phyloP scores from a whole-genome alignment of 768 basidiomycete species.

The Termitomyces sp. region DNA sequence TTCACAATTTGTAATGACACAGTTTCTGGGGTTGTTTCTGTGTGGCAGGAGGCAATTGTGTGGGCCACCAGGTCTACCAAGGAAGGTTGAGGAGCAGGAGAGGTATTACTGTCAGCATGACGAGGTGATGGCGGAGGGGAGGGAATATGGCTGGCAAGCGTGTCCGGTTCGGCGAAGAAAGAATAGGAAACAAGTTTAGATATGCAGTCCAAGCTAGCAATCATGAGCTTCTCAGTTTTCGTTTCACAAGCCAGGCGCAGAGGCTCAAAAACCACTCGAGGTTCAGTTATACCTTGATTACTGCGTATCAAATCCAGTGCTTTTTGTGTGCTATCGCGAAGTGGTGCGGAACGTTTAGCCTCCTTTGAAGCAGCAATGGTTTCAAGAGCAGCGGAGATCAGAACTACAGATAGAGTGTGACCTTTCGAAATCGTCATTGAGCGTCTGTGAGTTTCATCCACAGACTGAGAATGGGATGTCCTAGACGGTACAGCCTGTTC shows the following conservation, averaged over 20 bases:
- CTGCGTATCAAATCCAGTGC: slow-evolving; percentile 81
- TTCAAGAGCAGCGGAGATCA: slow-evolving; percentile 83
- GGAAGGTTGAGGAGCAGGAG: slow-evolving; percentile 57
- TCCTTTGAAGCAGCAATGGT: slow-evolving; percentile 85
- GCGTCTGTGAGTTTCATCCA: slow-evolving; percentile 37
- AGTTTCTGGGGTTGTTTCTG: slow-evolving; percentile 81
- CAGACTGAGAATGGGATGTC: background rate
- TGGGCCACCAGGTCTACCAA: slow-evolving; percentile 92
- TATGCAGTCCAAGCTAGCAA: slow-evolving; percentile 95
- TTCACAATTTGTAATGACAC: slow-evolving; percentile 98
- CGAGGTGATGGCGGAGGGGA: slow-evolving; percentile 81
- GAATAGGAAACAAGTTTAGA: slow-evolving; percentile 97
- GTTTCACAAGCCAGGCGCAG: slow-evolving; percentile 96
- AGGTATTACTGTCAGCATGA: slow-evolving; percentile 30
- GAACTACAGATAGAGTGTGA: slow-evolving; percentile 70
- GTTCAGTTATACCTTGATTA: slow-evolving; percentile 70
- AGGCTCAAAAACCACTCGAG: slow-evolving; percentile 93
- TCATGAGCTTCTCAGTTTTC: slow-evolving; percentile 88
- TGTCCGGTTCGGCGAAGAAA: slow-evolving; percentile 79
- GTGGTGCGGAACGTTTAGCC: slow-evolving; percentile 75
- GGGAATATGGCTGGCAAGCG: slow-evolving; percentile 38
- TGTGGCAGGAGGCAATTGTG: slow-evolving; percentile 90
- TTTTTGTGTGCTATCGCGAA: slow-evolving; percentile 78
- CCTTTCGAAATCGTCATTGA: slow-evolving; percentile 67
- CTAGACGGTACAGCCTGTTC: slow-evolving; percentile 1